Evolutionary conservation across 305 asterid genomes (phyloP).

Genomic region (Ilex paraguariensis): DNA sequence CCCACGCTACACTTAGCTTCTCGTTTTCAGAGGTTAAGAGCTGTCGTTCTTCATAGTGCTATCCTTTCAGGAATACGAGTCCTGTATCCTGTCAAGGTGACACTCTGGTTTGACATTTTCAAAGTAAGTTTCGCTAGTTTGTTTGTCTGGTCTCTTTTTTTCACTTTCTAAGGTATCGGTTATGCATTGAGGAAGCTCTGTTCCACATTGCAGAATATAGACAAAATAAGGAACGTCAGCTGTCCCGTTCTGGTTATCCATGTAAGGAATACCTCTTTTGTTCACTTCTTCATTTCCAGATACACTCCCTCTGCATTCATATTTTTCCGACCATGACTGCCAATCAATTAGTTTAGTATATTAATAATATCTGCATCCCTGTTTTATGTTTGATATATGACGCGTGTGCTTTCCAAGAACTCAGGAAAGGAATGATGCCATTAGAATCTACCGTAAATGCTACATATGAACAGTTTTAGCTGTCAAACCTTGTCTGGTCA

Average conservation of each 20-base stretch:
- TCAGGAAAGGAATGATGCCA: no score
- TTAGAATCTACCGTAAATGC: no score
- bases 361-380: no score
- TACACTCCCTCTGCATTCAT: no score
- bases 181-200: slow-evolving; percentile 16
- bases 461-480: no score
- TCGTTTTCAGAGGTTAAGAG: slow-evolving; percentile 71
- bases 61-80: slow-evolving; percentile 97
- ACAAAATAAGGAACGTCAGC: slow-evolving; percentile 80
- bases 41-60: slow-evolving; percentile 93
- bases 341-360: no score
- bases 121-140: slow-evolving; percentile 44
- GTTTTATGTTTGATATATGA: no score
- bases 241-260: slow-evolving; percentile 97
- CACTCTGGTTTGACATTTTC: slow-evolving; percentile 98
- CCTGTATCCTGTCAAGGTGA: slow-evolving; percentile 86
- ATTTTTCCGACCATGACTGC: no score
- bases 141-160: not conserved
- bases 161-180: slow-evolving; percentile 1
- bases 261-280: slow-evolving; percentile 47
- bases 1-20: slow-evolving; percentile 93
- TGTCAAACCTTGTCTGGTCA: no score
- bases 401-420: no score
- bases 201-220: slow-evolving; percentile 60
- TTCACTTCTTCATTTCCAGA: not conserved